Evolutionary conservation across 23 red algal genomes (phyloP), one percentile per base, ranked within the genome.

Genomic region (Gracilaria gracilis): DNA sequence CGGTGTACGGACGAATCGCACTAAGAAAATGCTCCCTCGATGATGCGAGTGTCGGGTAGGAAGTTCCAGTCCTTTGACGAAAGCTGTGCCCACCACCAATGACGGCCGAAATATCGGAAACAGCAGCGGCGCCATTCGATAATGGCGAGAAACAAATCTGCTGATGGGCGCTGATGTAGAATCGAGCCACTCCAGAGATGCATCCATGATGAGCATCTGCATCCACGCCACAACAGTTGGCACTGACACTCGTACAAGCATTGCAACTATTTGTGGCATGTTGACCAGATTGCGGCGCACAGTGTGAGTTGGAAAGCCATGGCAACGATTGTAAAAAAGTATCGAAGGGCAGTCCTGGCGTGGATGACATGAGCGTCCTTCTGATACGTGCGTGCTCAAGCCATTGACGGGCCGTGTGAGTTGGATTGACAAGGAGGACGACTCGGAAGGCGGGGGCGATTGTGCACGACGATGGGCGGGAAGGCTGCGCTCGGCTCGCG

Each of bases 211-310:
- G 59, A 62, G 19, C 24, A 62, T 62, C 59, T 62, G 59, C 23
- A 0, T 62, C 59, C 5, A 19, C 59, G 24, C 23, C 59, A 31
- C 21, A 62, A 24, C 59, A 62, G 59, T 62, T 62, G 23, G 59
- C 59, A 29, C 59, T 62, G n/a, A 62, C 4, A 62, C 59, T 62
- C 24, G 59, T 62, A 62, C 59, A 62, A 19, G 59, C 59, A 31
- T 62, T 62, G 59, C 59, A 62, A 62, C 59, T 62, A 31, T 62
- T 62, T 62, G 59, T 62, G 23, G n/a, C 59, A 62, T 62, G 4
- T 29, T 62, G 59, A 2, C 24, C 59, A 62, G 59, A 62, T 29
- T 27, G 59, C 23, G 59, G 19, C 24, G 59, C 9, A 62, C 11
- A 62, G 27, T 62, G 59, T 14, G 59, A 62, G 27, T 62, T 62